phyloP scores from a whole-genome alignment of 2,329 filamentous ascomycete species.

The Arthroderma sp. region DNA sequence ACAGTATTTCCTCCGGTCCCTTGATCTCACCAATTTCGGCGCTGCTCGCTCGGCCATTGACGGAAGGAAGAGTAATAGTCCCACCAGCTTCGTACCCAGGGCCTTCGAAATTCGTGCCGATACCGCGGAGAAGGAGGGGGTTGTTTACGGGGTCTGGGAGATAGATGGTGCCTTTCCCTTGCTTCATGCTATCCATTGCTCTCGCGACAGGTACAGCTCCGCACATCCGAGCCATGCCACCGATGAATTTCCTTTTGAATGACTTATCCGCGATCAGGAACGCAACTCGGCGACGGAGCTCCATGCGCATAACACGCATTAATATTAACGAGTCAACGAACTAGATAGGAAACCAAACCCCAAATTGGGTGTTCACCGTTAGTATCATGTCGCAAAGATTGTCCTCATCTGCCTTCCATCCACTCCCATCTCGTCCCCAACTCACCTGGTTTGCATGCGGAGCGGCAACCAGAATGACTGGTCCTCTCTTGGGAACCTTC shows the following conservation, averaged over 20 bases:
- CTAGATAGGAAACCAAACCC: constrained; percentile 30
- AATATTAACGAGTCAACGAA: constrained; percentile 93
- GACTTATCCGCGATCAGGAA: constrained; percentile 94
- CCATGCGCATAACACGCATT: constrained; percentile 75
- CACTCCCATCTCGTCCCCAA: constrained; percentile 5
- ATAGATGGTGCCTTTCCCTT: constrained; percentile 67
- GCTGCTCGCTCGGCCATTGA: constrained; percentile 67
- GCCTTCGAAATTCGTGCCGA: constrained; percentile 70
- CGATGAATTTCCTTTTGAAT: constrained; percentile 79
- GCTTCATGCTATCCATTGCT: constrained; percentile 76
- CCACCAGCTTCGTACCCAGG: constrained; percentile 61
- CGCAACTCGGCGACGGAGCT: constrained; percentile 76
- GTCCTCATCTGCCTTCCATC: not conserved
- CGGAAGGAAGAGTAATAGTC: constrained; percentile 71
- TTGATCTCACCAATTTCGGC: constrained; percentile 72
- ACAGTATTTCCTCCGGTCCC: constrained; percentile 63
- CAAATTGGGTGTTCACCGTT: too few species aligned
- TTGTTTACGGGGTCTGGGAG: constrained; percentile 78
- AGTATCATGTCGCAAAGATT: too few species aligned
- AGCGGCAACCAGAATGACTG: constrained; percentile 88
- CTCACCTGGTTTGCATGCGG: constrained; percentile 88
- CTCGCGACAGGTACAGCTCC: constrained; percentile 88
- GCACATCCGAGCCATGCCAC: constrained; percentile 68
- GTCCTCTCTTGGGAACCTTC: constrained; percentile 79
- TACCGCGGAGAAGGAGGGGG: constrained; percentile 64